phyloP scores from a whole-genome alignment of 129 eudicot genomes.

The Erigeron canadensis region DNA sequence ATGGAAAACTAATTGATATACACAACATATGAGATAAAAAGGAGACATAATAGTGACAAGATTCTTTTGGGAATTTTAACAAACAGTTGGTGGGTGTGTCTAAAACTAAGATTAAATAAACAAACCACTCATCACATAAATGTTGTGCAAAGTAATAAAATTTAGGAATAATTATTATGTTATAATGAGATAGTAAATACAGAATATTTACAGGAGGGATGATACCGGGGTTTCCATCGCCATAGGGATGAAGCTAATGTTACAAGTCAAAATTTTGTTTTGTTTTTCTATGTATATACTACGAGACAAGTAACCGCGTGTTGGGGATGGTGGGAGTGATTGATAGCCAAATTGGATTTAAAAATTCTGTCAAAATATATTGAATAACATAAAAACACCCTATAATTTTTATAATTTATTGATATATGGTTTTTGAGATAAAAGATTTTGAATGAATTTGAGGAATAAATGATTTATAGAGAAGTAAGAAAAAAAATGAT shows the following conservation, averaged over 20 bases:
- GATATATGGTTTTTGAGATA: no score
- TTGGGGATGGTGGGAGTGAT: no score
- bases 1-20: background rate
- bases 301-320: no score
- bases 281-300: no score
- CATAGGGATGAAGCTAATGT: background rate
- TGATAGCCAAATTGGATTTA: no score
- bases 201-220: slow-evolving; percentile 30
- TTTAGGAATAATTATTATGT: background rate
- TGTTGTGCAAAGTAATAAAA: slow-evolving; percentile 15
- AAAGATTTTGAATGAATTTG: no score
- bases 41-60: background rate
- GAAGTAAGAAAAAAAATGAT: no score
- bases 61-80: slow-evolving; percentile 12
- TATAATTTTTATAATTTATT: no score
- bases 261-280: no score
- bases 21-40: slow-evolving; percentile 13
- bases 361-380: no score
- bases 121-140: background rate
- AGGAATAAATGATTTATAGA: no score
- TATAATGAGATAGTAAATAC: slow-evolving; percentile 4
- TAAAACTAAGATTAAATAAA: background rate
- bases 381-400: no score
- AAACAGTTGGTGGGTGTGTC: slow-evolving; percentile 21
- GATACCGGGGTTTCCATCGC: slow-evolving; percentile 36